Conservation (phyloP, 345 rosid species). For the Sonneratia caseolaris region DNA sequence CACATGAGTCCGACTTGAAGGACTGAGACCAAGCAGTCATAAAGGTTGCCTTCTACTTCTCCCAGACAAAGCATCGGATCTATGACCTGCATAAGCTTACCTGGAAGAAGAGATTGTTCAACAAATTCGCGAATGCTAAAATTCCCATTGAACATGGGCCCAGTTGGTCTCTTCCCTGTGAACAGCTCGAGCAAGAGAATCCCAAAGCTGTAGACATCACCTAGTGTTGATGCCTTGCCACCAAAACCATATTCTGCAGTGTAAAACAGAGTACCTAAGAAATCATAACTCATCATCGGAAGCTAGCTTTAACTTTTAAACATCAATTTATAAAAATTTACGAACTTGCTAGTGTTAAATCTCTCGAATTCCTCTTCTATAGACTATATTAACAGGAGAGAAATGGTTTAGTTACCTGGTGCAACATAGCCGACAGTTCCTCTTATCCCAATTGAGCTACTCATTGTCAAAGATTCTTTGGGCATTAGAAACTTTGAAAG, state of each 20-base stretch:
- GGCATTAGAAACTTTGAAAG: background rate
- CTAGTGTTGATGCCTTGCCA: constrained; percentile 5
- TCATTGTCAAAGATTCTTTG: background rate
- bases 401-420: constrained; percentile 15
- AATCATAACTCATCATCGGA: background rate
- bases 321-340: too few relatives aligned
- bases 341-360: background rate
- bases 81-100: background rate
- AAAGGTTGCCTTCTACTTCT: background rate
- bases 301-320: background rate
- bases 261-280: background rate
- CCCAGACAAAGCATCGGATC: background rate
- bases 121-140: constrained; percentile 8
- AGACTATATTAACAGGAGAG: background rate
- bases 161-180: constrained; percentile 11
- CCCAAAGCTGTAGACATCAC: constrained; percentile 23
- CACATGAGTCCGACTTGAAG: constrained; percentile 5
- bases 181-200: constrained; percentile 18
- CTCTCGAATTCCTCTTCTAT: background rate
- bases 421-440: constrained; percentile 19
- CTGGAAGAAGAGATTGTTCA: background rate
- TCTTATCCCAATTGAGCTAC: constrained; percentile 4
- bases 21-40: background rate
- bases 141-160: constrained; percentile 4
- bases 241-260: constrained; percentile 17